Base-by-base conservation (phyloP, 805 yeast species). In the Cyberlindnera mississippiensis region DNA sequence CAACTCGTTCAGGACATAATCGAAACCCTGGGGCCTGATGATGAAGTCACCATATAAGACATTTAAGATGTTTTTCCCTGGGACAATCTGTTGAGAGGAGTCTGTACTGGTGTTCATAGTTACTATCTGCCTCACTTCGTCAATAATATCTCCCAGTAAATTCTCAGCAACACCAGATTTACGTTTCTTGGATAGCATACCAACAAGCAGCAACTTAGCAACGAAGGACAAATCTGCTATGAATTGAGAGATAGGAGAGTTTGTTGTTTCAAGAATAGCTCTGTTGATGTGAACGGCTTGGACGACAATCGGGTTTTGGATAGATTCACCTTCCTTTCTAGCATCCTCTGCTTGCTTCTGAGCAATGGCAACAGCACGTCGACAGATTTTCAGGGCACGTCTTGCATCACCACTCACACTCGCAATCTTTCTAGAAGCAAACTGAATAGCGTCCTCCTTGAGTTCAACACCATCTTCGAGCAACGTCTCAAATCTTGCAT, bases 371-470 rank as follows among this genome's bases (percentile, higher is more conserved):
- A 90, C 83, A 0, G 97, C 96, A 43, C 97, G 68, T 29, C 90
- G 73, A 56, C 96, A 85, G 18, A 93, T 85, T 43, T 84, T 84
- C 41, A 93, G 68, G 0, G 96, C 97, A 45, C 98, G 70, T 55
- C 99, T 72, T 1, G 97, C 99, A 68, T 93, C 99, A 44, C 99
- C 99, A 59, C 95, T 85, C 3, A 93, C 97, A 64, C 93, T 80
- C 5, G 98, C 96, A 33, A 93, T 95, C 61, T 89, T 90, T 63
- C 97, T 75, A 2, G 96, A 79, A 0, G 96, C 96, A 68, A 85
- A 89, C 44, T 84, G 91, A 49, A 90, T 77, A 0, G 99, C 96
- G 57, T 85, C 95, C 16, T 72, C 68, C 37, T 73, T 74, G 46
- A 71, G 60, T 34, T 59, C 56, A 38, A 71, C 40, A 46, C 59